Evolutionary conservation across 164 flowering plant species (phyloP), one percentile per base, ranked within the genome.

Genomic region (Sedum album): DNA sequence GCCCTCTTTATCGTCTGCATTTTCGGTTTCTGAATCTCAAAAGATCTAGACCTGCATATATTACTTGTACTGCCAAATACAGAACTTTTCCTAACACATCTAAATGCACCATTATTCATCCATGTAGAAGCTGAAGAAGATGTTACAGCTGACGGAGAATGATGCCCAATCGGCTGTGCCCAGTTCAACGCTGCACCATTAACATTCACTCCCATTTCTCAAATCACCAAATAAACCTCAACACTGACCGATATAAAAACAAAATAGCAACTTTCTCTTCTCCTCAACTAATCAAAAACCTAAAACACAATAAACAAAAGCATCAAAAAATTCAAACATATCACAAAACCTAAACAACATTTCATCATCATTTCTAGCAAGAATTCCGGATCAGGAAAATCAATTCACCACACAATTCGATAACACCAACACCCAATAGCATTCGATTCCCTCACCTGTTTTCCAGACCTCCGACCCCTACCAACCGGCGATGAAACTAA

Each of bases 1-100:
- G 84, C 79, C 70, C 91, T 70, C 31, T 71, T 76, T 14, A 88
- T 46, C 2, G 75, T 53, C 7, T 44, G 74, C 31, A 31, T 9
- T 48, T 67, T 73, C 5, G 73, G 31, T 28, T 76, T 83, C 7
- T 73, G 78, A 6, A n/a, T 20, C 38, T 81, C 85, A 49, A 48
- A 78, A 10, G 91, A 88, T 25, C 80, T 70, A 26, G 86, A 69
- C 57, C 86, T 69, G 48, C 31, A 61, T 2, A 84, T 74, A 67
- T 68, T 74, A 30, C 74, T 60, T 6, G 79, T 57, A 31, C 65
- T 25, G 11, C 85, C 84, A 13, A 83, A 76, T n/a, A 83, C 70
- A 51, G 74, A 71, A 21, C 85, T 81, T 35, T 76, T 77, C 36
- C 78, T 70, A 35, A 67, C 39, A 62, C 66, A 36, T 62, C 66